A percentile compares a stretch with the other conserved stretches of the same genome.
These are phyloP conservation scores for Trifolium repens DNA, from an alignment of 306 rosid species.

Conservation along the genomic window DNA sequence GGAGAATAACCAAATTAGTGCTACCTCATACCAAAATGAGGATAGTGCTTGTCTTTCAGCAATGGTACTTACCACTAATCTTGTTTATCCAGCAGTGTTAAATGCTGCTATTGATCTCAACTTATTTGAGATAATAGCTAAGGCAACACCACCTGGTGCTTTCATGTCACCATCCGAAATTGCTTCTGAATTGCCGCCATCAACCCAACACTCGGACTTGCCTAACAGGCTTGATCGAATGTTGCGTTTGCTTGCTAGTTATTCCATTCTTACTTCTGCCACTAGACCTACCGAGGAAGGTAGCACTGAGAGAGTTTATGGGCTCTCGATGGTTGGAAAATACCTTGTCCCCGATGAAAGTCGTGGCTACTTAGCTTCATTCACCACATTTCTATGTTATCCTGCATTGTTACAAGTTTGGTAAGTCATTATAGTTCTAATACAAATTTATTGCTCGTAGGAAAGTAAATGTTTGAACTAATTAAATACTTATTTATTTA, in stretches of 20 bases:
- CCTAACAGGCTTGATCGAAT: conserved; percentile 36
- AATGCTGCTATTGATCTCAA: conserved; percentile 44
- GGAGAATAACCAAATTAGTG: background rate
- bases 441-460: no score
- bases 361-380: no score
- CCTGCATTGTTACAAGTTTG: background rate
- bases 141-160: background rate
- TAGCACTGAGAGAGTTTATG: conserved; percentile 19
- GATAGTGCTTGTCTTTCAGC: conserved; percentile 35
- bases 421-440: conserved; percentile 1
- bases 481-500: no score
- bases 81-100: conserved; percentile 11
- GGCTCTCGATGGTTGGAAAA: conserved; percentile 33
- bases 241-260: conserved; percentile 36
- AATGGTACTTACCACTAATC: background rate
- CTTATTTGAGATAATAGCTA: conserved; percentile 41
- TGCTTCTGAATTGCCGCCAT: conserved; percentile 29
- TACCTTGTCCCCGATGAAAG: conserved; percentile 6
- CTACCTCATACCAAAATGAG: background rate
- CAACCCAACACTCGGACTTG: conserved; percentile 14
- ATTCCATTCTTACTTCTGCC: conserved; percentile 30
- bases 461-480: no score
- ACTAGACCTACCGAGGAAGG: background rate
- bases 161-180: conserved; percentile 36
- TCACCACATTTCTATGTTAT: background rate